These are phyloP conservation scores for Miscanthus lutarioriparius DNA, from an alignment of 176 grass and related monocot genomes.

Conservation along the genomic window DNA sequence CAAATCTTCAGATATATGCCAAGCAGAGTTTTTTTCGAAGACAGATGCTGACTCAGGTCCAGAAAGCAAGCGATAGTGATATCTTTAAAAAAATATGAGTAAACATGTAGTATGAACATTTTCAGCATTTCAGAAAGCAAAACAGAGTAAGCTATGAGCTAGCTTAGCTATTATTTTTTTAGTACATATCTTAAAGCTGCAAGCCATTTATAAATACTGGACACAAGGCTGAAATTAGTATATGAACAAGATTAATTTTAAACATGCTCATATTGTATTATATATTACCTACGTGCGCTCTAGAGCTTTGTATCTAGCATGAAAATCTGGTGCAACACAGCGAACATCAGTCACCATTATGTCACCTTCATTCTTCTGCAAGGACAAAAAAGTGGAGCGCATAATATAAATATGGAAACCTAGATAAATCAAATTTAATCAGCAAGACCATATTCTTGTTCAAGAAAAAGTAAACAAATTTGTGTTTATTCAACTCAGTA, in stretches of 20 bases:
- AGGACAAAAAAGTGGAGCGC: conserved; percentile 34
- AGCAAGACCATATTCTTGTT: background rate
- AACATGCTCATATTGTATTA: conserved; percentile 25
- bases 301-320: conserved; percentile 91
- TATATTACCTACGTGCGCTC: conserved; percentile 84
- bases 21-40: conserved; percentile 85
- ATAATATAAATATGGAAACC: conserved; percentile 18
- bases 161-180: conserved; percentile 19
- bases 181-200: conserved; percentile 24
- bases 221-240: conserved; percentile 18
- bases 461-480: background rate
- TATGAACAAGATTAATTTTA: conserved; percentile 26
- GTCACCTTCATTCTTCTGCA: conserved; percentile 93
- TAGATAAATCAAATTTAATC: background rate
- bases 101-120: conserved; percentile 23
- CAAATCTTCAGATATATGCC: conserved; percentile 76
- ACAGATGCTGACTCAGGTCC: conserved; percentile 70
- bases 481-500: conserved; percentile 15
- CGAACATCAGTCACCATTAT: conserved; percentile 87
- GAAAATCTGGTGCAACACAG: conserved; percentile 80
- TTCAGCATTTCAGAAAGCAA: conserved; percentile 16
- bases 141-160: conserved; percentile 14
- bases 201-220: conserved; percentile 25
- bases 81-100: conserved; percentile 52
- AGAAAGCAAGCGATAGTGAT: conserved; percentile 86